Evolutionary conservation across 73 alveolate species (phyloP).

Genomic region (Tetrahymena thermophila): DNA sequence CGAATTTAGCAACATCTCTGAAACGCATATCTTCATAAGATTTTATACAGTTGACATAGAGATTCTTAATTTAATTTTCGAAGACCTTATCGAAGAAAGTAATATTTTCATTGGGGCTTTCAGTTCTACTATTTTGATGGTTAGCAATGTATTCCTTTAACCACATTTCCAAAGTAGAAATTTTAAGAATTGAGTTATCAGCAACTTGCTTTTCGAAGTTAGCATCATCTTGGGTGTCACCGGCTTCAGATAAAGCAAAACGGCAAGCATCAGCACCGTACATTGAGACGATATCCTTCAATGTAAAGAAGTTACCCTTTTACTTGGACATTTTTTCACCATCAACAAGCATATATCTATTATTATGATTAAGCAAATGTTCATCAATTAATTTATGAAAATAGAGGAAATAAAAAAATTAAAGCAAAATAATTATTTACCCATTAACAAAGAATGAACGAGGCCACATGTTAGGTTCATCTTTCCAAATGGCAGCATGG

Average conservation of each 20-base stretch:
- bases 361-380: too few relatives aligned
- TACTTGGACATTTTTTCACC: conserved; percentile 95
- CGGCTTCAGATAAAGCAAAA: conserved; percentile 97
- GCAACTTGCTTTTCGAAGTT: conserved; percentile 79
- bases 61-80: conserved; percentile 74
- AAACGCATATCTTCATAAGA: conserved; percentile 89
- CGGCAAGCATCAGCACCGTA: conserved; percentile 98
- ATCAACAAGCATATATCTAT: conserved; percentile 77
- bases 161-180: conserved; percentile 82
- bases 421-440: background rate
- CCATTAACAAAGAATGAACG: conserved; percentile 97
- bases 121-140: conserved; percentile 45
- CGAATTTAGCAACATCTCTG: conserved; percentile 86
- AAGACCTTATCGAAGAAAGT: conserved; percentile 75
- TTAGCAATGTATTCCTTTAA: conserved; percentile 52
- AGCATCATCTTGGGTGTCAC: conserved; percentile 98
- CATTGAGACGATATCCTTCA: conserved; percentile 74
- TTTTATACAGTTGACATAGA: conserved; percentile 53
- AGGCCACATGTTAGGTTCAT: conserved; percentile 86
- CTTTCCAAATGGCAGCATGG: conserved; percentile 99
- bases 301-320: conserved; percentile 94
- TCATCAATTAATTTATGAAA: too few relatives aligned
- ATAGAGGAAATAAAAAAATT: too few relatives aligned
- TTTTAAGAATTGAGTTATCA: conserved; percentile 73
- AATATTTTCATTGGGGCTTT: conserved; percentile 43